Evolutionary conservation across 768 basidiomycete species (phyloP).

Genomic region (Tricholoma saponaceum): DNA sequence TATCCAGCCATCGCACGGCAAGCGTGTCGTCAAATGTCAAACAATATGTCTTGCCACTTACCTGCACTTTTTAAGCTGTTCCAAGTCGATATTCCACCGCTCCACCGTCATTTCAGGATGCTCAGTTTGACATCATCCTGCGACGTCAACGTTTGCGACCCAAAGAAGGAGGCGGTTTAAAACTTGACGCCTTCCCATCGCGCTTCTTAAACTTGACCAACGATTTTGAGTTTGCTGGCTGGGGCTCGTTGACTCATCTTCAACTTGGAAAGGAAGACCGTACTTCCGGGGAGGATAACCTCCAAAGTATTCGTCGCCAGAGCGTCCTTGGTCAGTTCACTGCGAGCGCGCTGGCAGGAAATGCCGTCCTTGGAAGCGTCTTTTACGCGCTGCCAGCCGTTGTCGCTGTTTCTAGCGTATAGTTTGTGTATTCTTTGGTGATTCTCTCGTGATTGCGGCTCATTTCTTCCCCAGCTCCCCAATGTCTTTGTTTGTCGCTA

Average conservation of each 20-base stretch:
- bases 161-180: conserved; percentile 37
- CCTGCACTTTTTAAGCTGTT: background rate
- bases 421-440: conserved; percentile 34
- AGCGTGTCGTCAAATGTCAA: background rate
- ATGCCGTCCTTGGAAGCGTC: conserved; percentile 63
- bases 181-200: conserved; percentile 42
- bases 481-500: conserved; percentile 61
- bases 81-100: background rate
- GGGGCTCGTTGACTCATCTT: conserved; percentile 52
- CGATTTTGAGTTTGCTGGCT: conserved; percentile 71
- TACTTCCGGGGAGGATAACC: conserved; percentile 25
- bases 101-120: conserved; percentile 43
- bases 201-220: conserved; percentile 59
- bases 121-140: conserved; percentile 52
- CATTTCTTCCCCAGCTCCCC: conserved; percentile 48
- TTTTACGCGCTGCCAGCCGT: conserved; percentile 70
- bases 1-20: conserved; percentile 17
- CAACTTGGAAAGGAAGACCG: conserved; percentile 42
- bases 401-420: conserved; percentile 56
- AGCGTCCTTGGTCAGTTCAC: conserved; percentile 57
- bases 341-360: conserved; percentile 64
- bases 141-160: conserved; percentile 55
- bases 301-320: conserved; percentile 25
- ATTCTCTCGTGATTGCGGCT: background rate
- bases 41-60: background rate